Base-by-base conservation (phyloP, 495 filamentous ascomycete species). In the Lophium mytilinum region DNA sequence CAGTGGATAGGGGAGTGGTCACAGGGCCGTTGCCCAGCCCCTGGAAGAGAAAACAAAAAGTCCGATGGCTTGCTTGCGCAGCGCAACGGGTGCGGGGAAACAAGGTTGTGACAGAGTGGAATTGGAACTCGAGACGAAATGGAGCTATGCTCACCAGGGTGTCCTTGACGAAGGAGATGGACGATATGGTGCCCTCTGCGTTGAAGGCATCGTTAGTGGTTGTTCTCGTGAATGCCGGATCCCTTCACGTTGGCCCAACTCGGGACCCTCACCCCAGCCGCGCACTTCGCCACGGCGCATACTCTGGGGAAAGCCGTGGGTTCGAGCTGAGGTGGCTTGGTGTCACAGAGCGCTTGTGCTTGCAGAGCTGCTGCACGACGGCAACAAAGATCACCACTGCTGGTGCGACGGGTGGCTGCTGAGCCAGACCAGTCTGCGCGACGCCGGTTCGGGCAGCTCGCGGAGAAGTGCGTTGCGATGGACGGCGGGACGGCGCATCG, bases 121-220 rank as follows among this genome's bases (percentile, higher is more conserved):
- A 40, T 37, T 46, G 42, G 60, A 39, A 21, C n/a, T 15, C 9
- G 14, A 21, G 33, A 30, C 30, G 18, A 65, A 65, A 65, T 11
- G 35, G 19, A 52, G 19, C 14, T 14, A 47, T 24, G 52, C 83
- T 78, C 76, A 86, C 83, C 70, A 86, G 71, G 56, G 80, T 78
- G 62, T 85, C 81, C 70, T 86, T 85, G 70, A 87, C 83, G 68
- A 87, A 87, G 64, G 80, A 81, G 62, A 87, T 85, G 64, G 80
- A 80, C 64, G 82, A 85, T 52, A 87, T 79, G 21, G 83, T 87
- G 58, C 83, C 83, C 74, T 87, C 83, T 86, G 52, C 34, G 50
- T 50, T 50, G 24, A 41, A 35, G 55, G 18, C 34, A 42, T 50
- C 35, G 61, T 66, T 52, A 66, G 61, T 57, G 11, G 39, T 9